phyloP scores from a whole-genome alignment of 225 moss, liverwort and hornwort species.

The Antitrichia curtipendula region DNA sequence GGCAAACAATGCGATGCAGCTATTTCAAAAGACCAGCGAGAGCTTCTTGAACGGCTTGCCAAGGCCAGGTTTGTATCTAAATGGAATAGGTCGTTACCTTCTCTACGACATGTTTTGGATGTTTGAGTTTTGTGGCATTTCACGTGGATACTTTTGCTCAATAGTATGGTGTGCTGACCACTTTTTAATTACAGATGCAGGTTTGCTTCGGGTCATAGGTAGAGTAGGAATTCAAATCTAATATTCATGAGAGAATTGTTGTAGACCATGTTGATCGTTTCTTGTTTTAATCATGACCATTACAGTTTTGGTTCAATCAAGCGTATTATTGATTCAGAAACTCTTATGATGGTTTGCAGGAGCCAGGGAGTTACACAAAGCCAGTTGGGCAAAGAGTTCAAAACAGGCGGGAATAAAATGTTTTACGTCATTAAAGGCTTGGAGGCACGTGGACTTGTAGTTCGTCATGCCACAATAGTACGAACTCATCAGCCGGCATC shows the following conservation, averaged over 20 bases:
- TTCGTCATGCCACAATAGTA: conserved; percentile 90
- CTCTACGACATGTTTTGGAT: not conserved
- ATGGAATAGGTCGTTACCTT: not conserved
- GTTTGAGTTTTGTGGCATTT: not conserved
- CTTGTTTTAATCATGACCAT: not conserved
- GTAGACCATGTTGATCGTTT: not conserved
- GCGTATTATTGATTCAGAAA: not conserved
- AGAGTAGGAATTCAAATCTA: not conserved
- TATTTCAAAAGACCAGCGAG: conserved; percentile 75
- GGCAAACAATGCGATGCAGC: conserved; percentile 82
- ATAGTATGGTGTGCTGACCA: not conserved
- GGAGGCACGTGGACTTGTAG: conserved; percentile 83
- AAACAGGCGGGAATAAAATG: conserved; percentile 85
- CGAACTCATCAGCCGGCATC: conserved; percentile 47
- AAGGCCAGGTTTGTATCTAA: conserved; percentile 63
- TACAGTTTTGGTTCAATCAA: not conserved
- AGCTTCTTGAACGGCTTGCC: conserved; percentile 79
- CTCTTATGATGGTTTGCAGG: conserved; percentile 17
- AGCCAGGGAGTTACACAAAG: conserved; percentile 90
- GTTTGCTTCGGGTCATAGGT: not conserved
- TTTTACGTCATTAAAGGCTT: conserved; percentile 88
- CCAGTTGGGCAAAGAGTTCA: conserved; percentile 90
- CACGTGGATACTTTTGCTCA: not conserved
- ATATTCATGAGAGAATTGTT: not conserved
- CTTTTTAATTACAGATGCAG: not conserved